Base-by-base conservation (phyloP, 805 yeast genomes). In the Pichia eremophila region DNA sequence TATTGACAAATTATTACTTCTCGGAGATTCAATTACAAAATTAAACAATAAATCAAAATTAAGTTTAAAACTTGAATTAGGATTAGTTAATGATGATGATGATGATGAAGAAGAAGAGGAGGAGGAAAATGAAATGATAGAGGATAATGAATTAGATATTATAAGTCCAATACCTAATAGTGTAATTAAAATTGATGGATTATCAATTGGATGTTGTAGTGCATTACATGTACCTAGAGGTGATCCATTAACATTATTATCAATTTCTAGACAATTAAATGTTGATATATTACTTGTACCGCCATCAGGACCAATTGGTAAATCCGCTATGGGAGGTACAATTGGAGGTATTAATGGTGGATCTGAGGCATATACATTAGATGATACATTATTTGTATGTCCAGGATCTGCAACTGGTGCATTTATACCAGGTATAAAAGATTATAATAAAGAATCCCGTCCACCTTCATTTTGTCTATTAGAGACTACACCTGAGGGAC, bases 351-450 rank as follows among this genome's bases (percentile, higher is more conserved):
- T 96, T 0, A 84, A 95, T 2, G 95, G 88, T 62, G 78, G 80
- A 54, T 95, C 88, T 5, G 98, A 91, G 60, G 96, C 97, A 0
- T 91, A 89, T 59, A 85, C 93, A 10, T 68, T 90, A 49, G 98
- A 89, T 54, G 95, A 95, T 22, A 87, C 86, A 65, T 87, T 90
- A 63, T 93, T 93, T 59, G 75, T 93, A n/a, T 91, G 87, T 62
- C 98, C 99, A 0, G 99, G 99, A 0, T 84, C 95, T 60, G 95
- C 95, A 39, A 90, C 97, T 0, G 99, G 99, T 27, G 96, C 97
- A 0, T 79, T 75, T 54, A 11, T 39, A 5, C 8, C 40, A 6
- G 50, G 41, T 17, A 22, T 22, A 5, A 22, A 4, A 5, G 6
- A 58, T 55, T 19, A 74, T 79, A 18, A 22, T 22, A 22, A 22